Conservation (phyloP, 1,284 basidiomycete genomes). For the Mycena citricolor region DNA sequence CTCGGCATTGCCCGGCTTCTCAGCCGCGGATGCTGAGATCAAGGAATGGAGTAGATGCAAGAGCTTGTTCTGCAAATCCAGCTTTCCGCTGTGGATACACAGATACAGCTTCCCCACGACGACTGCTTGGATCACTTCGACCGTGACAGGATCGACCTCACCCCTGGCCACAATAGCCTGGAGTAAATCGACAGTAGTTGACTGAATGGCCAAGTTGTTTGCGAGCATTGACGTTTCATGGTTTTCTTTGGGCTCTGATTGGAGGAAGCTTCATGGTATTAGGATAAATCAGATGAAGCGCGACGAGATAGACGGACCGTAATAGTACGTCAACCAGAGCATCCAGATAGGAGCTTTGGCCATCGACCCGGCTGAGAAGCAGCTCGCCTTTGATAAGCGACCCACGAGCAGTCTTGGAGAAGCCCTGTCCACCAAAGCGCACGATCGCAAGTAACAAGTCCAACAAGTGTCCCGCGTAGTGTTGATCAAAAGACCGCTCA, state of each 20-base stretch:
- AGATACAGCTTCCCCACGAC: conserved; percentile 77
- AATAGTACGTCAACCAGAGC: conserved; percentile 67
- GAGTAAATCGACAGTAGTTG: conserved; percentile 75
- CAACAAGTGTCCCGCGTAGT: conserved; percentile 67
- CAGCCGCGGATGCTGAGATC: conserved; percentile 58
- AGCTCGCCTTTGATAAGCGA: conserved; percentile 63
- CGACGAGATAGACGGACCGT: conserved; percentile 47
- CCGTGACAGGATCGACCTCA: conserved; percentile 60
- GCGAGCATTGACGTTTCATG: conserved; percentile 54
- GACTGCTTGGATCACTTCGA: conserved; percentile 67
- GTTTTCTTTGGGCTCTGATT: conserved; percentile 65
- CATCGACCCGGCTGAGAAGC: too few species aligned
- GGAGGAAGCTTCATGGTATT: conserved; percentile 55
- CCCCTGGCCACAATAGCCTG: conserved; percentile 81
- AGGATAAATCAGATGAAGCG: conserved; percentile 3
- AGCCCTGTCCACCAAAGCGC: conserved; percentile 86
- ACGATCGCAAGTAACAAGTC: conserved; percentile 79
- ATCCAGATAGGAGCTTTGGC: conserved; percentile 81
- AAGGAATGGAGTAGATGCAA: conserved; percentile 88
- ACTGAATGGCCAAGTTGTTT: conserved; percentile 69
- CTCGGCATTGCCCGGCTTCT: conserved; percentile 23
- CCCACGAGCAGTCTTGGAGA: conserved; percentile 67
- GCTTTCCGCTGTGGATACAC: conserved; percentile 64
- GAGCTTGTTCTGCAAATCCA: conserved; percentile 90
- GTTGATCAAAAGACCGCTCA: conserved; percentile 76